Evolutionary conservation across 164 flowering plant species (phyloP).

Genomic region (Stephania yunnanensis): DNA sequence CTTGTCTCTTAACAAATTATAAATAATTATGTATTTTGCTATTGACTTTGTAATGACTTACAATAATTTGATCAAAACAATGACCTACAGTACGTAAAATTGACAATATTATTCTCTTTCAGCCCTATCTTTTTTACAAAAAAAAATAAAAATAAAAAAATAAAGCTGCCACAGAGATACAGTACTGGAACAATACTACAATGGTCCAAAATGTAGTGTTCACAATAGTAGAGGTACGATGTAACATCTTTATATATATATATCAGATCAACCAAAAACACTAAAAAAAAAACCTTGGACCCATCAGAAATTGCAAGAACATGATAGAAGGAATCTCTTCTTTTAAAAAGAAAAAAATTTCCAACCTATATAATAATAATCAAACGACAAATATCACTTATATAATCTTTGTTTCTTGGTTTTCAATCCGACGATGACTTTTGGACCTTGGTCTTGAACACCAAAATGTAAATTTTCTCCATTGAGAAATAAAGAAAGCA

Average conservation of each 20-base stretch:
- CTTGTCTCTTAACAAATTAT: too few relatives aligned
- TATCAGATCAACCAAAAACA: not conserved
- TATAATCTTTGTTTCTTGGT: not conserved
- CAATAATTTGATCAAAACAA: too few relatives aligned
- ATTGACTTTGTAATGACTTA: too few relatives aligned
- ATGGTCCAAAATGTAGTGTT: not conserved
- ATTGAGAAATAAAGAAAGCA: conserved; percentile 67
- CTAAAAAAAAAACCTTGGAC: too few relatives aligned
- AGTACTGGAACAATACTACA: not conserved
- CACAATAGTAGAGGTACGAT: not conserved
- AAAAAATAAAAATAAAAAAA: too few relatives aligned
- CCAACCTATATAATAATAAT: not conserved
- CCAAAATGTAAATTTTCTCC: conserved; percentile 49
- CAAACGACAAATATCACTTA: not conserved
- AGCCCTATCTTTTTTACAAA: too few relatives aligned
- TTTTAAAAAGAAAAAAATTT: too few relatives aligned
- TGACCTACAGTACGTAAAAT: too few relatives aligned
- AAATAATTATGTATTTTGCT: too few relatives aligned
- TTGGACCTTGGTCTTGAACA: conserved; percentile 61
- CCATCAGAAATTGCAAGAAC: too few relatives aligned
- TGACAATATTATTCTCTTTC: too few relatives aligned
- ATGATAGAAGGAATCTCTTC: too few relatives aligned
- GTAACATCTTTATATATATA: not conserved
- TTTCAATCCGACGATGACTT: conserved; percentile 27
- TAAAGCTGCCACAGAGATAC: not conserved